phyloP scores from a whole-genome alignment of 225 moss, liverwort and hornwort genomes.

The Antitrichia curtipendula region DNA sequence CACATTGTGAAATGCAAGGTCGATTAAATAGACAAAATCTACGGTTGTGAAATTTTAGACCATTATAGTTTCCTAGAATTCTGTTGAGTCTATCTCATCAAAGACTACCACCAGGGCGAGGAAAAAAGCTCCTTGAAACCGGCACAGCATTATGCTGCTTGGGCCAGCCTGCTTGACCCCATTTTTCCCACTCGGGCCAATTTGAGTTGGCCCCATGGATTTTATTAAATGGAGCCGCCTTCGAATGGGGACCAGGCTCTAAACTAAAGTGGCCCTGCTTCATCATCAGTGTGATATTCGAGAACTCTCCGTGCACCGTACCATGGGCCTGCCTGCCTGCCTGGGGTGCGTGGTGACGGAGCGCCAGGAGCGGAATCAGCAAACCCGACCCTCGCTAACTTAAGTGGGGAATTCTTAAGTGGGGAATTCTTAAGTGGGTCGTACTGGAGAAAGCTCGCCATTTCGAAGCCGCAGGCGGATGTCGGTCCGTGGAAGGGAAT shows the following conservation, averaged over 20 bases:
- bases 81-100: rapidly evolving
- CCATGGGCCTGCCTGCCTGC: background rate
- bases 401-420: too few relatives aligned
- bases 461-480: background rate
- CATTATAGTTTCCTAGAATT: background rate
- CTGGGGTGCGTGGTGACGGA: background rate
- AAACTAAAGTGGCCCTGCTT: background rate
- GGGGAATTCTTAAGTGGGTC: too few relatives aligned
- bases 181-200: background rate
- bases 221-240: background rate
- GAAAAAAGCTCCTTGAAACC: background rate
- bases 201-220: background rate
- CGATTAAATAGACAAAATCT: background rate
- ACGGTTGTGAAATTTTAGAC: background rate
- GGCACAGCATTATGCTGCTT: background rate
- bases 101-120: background rate
- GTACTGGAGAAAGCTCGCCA: background rate
- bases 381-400: background rate
- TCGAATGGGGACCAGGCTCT: background rate
- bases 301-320: background rate
- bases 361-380: background rate
- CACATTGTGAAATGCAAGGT: background rate
- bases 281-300: background rate
- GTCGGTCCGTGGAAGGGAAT: background rate
- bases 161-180: background rate